Percentiles rank a stretch among this genome's conserved stretches.
These are phyloP conservation scores for Peronosclerospora sorghi DNA, from an alignment of 352 stramenopile species.

Conservation along the genomic window DNA sequence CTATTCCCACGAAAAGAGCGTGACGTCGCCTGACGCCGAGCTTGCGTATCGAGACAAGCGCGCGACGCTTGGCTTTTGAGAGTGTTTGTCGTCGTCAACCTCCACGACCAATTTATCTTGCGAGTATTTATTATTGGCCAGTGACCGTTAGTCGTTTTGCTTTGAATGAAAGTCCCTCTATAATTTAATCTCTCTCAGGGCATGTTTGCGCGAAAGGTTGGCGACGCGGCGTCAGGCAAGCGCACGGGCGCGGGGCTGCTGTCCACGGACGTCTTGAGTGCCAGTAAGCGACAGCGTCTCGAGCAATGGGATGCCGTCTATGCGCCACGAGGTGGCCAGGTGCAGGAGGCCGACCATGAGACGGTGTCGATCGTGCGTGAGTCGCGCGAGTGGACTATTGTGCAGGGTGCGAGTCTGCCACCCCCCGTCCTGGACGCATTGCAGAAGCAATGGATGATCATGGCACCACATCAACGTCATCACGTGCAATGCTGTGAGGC, in stretches of 20 bases:
- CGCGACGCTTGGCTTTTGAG: conserved; percentile 61
- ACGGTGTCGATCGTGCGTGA: conserved; percentile 30
- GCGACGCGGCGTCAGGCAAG: conserved; percentile 55
- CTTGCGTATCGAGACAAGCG: conserved; percentile 34
- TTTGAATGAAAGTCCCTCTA: too few relatives aligned
- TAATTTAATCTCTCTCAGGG: too few relatives aligned
- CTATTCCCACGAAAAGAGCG: conserved; percentile 10
- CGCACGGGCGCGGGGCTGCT: conserved; percentile 33
- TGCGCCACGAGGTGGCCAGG: conserved; percentile 5
- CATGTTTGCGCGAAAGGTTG: conserved; percentile 74
- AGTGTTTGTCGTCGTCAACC: not conserved
- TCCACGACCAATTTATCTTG: conserved; percentile 8
- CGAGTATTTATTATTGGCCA: conserved; percentile 23
- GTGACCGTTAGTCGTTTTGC: too few relatives aligned
- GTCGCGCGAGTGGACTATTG: conserved; percentile 43
- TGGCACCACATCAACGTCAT: conserved; percentile 5
- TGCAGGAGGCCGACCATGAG: conserved; percentile 3
- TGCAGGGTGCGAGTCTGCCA: conserved; percentile 31
- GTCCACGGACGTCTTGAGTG: conserved; percentile 21
- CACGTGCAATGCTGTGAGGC: conserved; percentile 28
- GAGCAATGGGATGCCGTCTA: conserved; percentile 23
- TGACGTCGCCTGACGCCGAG: conserved; percentile 19
- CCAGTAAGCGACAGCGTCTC: conserved; percentile 58
- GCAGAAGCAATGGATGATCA: conserved; percentile 24
- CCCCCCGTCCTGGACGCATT: conserved; percentile 34